Conservation (phyloP, 2,329 filamentous ascomycete species). For the Pochonia chlamydosporia region DNA sequence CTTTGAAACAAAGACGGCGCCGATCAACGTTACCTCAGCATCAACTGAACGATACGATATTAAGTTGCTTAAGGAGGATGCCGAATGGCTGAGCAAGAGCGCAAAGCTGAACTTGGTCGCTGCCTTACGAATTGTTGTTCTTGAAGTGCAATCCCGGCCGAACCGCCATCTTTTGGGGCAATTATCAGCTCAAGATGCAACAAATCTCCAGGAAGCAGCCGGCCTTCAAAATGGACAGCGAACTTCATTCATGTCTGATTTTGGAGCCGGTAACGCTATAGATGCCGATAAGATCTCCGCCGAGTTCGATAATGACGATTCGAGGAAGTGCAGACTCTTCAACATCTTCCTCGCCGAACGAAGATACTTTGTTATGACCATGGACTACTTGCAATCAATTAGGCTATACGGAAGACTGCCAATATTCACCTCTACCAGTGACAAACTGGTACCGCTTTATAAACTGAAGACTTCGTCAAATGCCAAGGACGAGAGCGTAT, state of each 20-base stretch:
- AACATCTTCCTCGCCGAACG: conserved; percentile 67
- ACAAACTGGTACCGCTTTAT: conserved; percentile 24
- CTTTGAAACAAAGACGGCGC: conserved; percentile 80
- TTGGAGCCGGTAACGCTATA: conserved; percentile 38
- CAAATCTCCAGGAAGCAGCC: conserved; percentile 69
- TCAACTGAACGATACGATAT: conserved; percentile 65
- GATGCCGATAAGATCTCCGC: conserved; percentile 51
- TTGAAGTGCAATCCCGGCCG: conserved; percentile 81
- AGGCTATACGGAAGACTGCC: conserved; percentile 35
- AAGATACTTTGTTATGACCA: conserved; percentile 59
- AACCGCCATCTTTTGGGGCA: conserved; percentile 63
- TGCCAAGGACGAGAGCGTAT: conserved; percentile 33
- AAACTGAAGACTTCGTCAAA: conserved; percentile 19
- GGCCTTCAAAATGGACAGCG: conserved; percentile 56
- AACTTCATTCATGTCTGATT: conserved; percentile 49
- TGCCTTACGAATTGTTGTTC: conserved; percentile 70
- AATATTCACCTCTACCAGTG: conserved; percentile 21
- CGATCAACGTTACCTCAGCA: conserved; percentile 73
- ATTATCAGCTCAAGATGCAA: conserved; percentile 71
- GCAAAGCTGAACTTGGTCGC: conserved; percentile 73
- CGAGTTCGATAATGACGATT: conserved; percentile 57
- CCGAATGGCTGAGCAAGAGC: conserved; percentile 77
- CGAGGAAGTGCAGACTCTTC: conserved; percentile 62
- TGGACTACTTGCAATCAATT: conserved; percentile 49
- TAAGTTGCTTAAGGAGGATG: conserved; percentile 75